Conservation (phyloP, 768 basidiomycete species). For the Cystobasidium tubakii region DNA sequence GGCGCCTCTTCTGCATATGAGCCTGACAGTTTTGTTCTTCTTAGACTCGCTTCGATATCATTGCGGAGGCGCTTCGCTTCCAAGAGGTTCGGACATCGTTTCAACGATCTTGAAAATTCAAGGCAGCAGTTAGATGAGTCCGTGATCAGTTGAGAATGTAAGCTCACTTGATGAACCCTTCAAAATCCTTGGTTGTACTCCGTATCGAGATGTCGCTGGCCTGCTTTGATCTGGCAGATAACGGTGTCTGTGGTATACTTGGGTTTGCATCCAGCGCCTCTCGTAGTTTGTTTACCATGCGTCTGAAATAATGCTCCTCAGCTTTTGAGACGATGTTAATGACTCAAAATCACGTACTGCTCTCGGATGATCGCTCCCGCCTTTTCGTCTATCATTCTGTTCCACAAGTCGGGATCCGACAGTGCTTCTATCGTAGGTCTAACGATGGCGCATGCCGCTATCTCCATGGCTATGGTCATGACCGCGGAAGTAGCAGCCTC, state of each 20-base stretch:
- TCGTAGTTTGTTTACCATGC: constrained; percentile 45
- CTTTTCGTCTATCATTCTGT: constrained; percentile 81
- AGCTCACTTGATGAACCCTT: constrained; percentile 63
- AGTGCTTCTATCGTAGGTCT: constrained; percentile 88
- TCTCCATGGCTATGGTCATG: constrained; percentile 69
- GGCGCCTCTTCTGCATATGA: background rate
- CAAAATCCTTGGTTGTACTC: constrained; percentile 76
- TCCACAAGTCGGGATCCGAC: constrained; percentile 96
- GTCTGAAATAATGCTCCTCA: constrained; percentile 18
- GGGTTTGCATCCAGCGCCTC: constrained; percentile 41
- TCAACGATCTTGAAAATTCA: constrained; percentile 58
- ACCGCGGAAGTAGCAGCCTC: constrained; percentile 68
- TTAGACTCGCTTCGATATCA: constrained; percentile 59
- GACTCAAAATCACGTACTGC: constrained; percentile 53
- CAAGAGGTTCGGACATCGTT: constrained; percentile 68
- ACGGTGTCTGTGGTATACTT: background rate
- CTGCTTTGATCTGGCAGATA: background rate
- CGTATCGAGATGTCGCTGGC: constrained; percentile 71
- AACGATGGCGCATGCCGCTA: constrained; percentile 71
- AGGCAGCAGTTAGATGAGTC: background rate
- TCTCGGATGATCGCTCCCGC: constrained; percentile 67
- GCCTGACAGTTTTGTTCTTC: constrained; percentile 57
- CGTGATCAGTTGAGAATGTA: background rate
- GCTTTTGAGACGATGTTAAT: background rate
- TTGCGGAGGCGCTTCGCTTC: constrained; percentile 87